Evolutionary conservation across 768 basidiomycete species (phyloP), one percentile per base, ranked within the genome.

Genomic region (Serendipita indica): DNA sequence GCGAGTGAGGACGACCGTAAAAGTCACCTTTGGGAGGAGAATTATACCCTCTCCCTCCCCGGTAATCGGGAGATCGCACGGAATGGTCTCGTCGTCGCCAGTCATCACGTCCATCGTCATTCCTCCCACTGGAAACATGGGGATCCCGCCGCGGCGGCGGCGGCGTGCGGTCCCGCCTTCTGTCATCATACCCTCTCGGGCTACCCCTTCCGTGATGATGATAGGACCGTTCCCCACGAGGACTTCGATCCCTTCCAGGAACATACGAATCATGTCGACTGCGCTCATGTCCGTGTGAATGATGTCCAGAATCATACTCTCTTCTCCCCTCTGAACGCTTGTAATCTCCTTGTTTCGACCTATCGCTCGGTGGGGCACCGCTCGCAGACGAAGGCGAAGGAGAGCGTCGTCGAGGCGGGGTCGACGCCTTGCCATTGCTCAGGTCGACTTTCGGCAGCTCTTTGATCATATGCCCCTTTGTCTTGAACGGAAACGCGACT

Each of bases 401-500:
- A 7, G 41, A 18, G 7, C 5, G 18, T 43, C 58, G 27, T 57
- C 58, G 10, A 6, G 39, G 32, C 14, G 60, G 22, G 5, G 45
- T 37, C 37, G 28, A 43, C 18, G 13, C 35, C n/a, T n/a, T n/a
- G n/a, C 22, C 32, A 20, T 20, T 49, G 34, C n/a, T 52, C 39
- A 34, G 28, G 39, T 57, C 54, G 37, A 30, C 49, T 20, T 39
- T 54, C 33, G 25, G 60, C 49, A 54, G 22, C 7, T 54, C 13
- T 33, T 57, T 35, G 14, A 39, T 49, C 27, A 35, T 34, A 3
- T 25, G 54, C 12, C 56, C 49, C 57, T 71, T 69, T 72, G 77
- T 67, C 70, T 88, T 89, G 73, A 89, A 88, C 0, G 87, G 87
- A 69, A 86, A 88, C 6, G 83, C 79, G 22, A 86, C 76, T 65